Percentiles rank a stretch among this genome's conserved stretches.
These are phyloP conservation scores for Protea cynaroides DNA, from an alignment of 164 flowering plant species.

Conservation along the genomic window DNA sequence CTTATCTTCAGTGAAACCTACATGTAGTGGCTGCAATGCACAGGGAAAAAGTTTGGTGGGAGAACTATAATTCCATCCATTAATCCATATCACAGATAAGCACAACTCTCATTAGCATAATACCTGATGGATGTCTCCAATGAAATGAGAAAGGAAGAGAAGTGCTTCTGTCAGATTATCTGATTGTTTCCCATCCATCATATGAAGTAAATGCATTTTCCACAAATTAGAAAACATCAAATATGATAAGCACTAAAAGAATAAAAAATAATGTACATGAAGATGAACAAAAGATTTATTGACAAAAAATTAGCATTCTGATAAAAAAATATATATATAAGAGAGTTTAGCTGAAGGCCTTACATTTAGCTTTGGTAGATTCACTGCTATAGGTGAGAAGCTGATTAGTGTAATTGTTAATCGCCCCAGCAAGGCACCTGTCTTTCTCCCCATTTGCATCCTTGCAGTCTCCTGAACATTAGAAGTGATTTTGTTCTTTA, in stretches of 20 bases:
- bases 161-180: conserved; percentile 89
- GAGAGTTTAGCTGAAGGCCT: background rate
- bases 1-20: conserved; percentile 64
- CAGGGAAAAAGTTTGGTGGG: background rate
- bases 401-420: conserved; percentile 75
- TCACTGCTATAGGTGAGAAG: conserved; percentile 47
- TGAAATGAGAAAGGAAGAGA: conserved; percentile 77
- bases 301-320: too few relatives aligned
- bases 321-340: background rate
- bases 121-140: conserved; percentile 91
- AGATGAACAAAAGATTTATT: too few relatives aligned
- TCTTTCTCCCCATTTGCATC: conserved; percentile 60
- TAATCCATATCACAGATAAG: background rate
- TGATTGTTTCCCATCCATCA: conserved; percentile 19
- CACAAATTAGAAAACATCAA: background rate
- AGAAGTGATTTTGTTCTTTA: background rate
- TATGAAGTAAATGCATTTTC: background rate
- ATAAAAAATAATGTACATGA: too few relatives aligned
- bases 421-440: conserved; percentile 80
- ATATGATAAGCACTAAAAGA: background rate
- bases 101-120: background rate
- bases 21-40: conserved; percentile 75
- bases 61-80: background rate
- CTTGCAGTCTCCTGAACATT: conserved; percentile 74
- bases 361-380: conserved; percentile 40